Evolutionary conservation across 106 monocot genomes (phyloP), one percentile per base, ranked within the genome.

Genomic region (Xerophyta viscosa): DNA sequence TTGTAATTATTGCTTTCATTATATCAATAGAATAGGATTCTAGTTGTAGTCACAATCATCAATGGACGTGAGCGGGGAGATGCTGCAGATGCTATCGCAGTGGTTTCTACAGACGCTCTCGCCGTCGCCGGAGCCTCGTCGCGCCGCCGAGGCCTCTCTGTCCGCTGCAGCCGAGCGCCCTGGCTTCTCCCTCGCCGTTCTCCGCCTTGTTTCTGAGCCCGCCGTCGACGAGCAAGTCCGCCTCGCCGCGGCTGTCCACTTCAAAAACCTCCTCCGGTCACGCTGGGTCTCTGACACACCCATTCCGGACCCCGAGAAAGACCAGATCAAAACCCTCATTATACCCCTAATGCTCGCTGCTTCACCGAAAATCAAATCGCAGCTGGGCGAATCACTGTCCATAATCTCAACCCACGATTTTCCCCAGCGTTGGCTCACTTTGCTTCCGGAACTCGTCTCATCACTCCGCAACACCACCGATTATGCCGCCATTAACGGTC

Each of bases 21-120:
- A n/a, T n/a, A n/a, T n/a, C n/a, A n/a, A n/a, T n/a, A n/a, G n/a
- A n/a, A n/a, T n/a, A n/a, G n/a, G n/a, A n/a, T n/a, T n/a, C n/a
- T n/a, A n/a, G n/a, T n/a, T n/a, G n/a, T n/a, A n/a, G n/a, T n/a
- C n/a, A n/a, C n/a, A n/a, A n/a, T n/a, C n/a, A 33, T 33, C 33
- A 33, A 44, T 44, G 43, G 43, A 44, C n/a, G n/a, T 17, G 3
- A 49, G n/a, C 14, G 48, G 58, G 14, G 75, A 73, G 41, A 71
- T 68, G 43, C 78, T 85, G 12, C 75, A 75, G 22, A 49, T 58
- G 31, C 83, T 93, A 6, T 74, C 87, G 22, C 63, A 68, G 13
- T 90, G 76, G 60, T 98, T 98, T 58, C 67, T 71, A 54, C 72
- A 79, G 24, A 76, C 85, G 2, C 74, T 98, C 41, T 98, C 96